phyloP scores from a whole-genome alignment of 352 stramenopile genomes.

The Pythium scleroteichum region DNA sequence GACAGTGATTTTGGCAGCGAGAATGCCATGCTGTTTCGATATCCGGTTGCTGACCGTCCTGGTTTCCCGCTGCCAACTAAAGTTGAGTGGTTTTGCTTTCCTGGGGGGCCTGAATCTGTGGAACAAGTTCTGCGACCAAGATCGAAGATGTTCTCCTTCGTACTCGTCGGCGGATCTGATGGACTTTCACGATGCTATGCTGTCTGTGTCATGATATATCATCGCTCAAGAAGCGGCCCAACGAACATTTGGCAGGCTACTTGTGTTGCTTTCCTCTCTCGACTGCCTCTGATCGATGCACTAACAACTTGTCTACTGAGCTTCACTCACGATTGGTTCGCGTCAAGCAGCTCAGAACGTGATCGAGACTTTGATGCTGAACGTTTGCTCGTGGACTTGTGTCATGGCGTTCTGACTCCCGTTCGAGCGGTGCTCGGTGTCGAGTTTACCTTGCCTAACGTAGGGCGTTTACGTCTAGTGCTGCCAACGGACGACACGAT shows the following conservation, averaged over 20 bases:
- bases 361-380: conserved; percentile 23
- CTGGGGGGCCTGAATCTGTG: conserved; percentile 61
- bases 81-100: conserved; percentile 90
- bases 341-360: background rate
- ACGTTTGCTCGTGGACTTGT: conserved; percentile 50
- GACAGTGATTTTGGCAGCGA: conserved; percentile 33
- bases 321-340: conserved; percentile 52
- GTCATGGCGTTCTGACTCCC: conserved; percentile 53
- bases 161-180: conserved; percentile 75
- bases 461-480: conserved; percentile 39
- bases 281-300: conserved; percentile 62
- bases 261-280: conserved; percentile 74
- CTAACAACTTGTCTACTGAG: conserved; percentile 53
- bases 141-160: conserved; percentile 76
- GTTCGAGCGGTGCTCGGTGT: conserved; percentile 73
- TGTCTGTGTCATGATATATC: conserved; percentile 71
- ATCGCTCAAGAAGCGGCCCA: conserved; percentile 30
- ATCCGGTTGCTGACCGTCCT: conserved; percentile 49
- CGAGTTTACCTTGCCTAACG: conserved; percentile 40
- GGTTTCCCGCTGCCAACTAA: conserved; percentile 81
- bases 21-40: conserved; percentile 63
- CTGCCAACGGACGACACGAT: conserved; percentile 63
- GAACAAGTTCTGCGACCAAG: conserved; percentile 42
- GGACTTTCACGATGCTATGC: conserved; percentile 70
- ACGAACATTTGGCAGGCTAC: conserved; percentile 57